phyloP scores from a whole-genome alignment of 441 rosid species.

The Cnidoscolus chayamansa region DNA sequence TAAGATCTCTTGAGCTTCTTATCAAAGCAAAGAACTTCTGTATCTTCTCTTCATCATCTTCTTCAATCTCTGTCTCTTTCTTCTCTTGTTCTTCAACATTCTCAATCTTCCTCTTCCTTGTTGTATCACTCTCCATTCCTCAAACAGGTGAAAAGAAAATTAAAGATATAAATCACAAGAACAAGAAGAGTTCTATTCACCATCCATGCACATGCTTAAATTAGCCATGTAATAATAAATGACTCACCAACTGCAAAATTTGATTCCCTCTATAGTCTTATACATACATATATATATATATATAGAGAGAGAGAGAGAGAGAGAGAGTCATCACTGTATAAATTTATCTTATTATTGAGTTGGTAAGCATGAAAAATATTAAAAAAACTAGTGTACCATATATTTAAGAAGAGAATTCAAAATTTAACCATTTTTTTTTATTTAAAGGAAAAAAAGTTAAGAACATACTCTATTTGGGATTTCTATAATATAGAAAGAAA shows the following conservation, averaged over 20 bases:
- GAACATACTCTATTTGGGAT: no score
- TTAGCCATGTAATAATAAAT: no score
- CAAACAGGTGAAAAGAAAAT: neutral
- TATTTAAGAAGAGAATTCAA: no score
- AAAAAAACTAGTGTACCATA: no score
- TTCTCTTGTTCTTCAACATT: slow-evolving; percentile 19
- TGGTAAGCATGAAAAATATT: no score
- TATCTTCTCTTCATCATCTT: slow-evolving; percentile 46
- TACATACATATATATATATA: no score
- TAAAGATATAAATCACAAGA: neutral
- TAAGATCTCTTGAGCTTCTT: slow-evolving; percentile 42
- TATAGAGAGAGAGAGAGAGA: neutral
- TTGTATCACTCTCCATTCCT: slow-evolving; percentile 37
- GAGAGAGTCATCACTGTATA: neutral
- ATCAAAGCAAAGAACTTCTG: slow-evolving; percentile 60
- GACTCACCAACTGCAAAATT: neutral
- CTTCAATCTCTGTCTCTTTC: slow-evolving; percentile 20
- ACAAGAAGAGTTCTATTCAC: no score
- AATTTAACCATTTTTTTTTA: no score
- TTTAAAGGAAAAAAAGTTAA: no score
- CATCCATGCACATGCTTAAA: neutral
- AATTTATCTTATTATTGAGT: no score
- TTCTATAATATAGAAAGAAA: no score
- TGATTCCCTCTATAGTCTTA: neutral
- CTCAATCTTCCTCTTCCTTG: slow-evolving; percentile 40